Evolutionary conservation across 768 basidiomycete genomes (phyloP), one percentile per base, ranked within the genome.

Genomic region (Exsudoporus frostii): DNA sequence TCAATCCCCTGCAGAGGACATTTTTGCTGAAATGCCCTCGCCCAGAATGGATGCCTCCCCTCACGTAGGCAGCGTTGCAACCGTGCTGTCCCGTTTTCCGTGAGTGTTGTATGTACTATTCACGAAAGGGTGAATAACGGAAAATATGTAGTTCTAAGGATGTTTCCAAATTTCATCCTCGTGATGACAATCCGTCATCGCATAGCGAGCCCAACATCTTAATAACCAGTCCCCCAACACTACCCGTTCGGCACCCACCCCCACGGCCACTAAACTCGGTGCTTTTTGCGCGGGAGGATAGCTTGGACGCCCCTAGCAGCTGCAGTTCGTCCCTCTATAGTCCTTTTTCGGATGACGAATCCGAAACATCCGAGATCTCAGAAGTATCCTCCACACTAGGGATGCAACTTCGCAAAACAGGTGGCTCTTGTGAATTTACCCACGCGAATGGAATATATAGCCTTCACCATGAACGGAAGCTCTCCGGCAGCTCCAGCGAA

Each of bases 81-180:
- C 76, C 2, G 63, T 76, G 33, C 73, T 75, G 34, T 72, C 56
- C 54, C 72, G 73, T 33, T 65, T 64, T 24, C 20, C 54, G 66
- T 69, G 44, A 52, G 64, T 60, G 9, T 51, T 15, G 4, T 38
- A 5, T 9, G 0, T 37, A 3, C 5, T 14, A 27, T 36, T 38
- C 25, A 24, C 2, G 5, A 14, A 4, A 33, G 1, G 17, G n/a
- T 36, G 9, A 46, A 22, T 15, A 20, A 45, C n/a, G 19, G 14
- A 29, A 3, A n/a, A 14, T 4, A 11, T 30, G 4, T 30, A 58
- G 69, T 15, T 20, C 53, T n/a, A 20, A 70, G 65, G 40, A 70
- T 68, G 19, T 66, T 25, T 48, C 51, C n/a, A 60, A 55, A 46
- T 27, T 9, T 25, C 33, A 33, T 47, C n/a, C 20, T 17, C 58